A percentile compares a stretch with the other conserved stretches of the same genome.
phyloP scores from a whole-genome alignment of 164 flowering plant species.

The Tetrastigma voinierianum region DNA sequence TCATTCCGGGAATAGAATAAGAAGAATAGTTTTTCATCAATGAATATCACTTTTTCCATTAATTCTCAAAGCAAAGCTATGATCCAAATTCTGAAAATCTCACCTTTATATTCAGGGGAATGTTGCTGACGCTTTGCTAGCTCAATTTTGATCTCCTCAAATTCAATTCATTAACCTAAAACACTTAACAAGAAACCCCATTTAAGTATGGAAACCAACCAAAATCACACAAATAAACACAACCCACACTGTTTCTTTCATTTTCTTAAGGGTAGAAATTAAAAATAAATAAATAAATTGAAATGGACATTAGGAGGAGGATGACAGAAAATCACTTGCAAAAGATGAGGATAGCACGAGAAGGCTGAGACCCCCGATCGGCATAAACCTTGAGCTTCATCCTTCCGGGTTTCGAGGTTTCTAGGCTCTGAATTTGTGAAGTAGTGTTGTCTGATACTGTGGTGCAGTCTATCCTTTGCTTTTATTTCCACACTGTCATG shows the following conservation, averaged over 20 bases:
- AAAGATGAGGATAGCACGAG: conserved; percentile 79
- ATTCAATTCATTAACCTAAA: conserved; percentile 61
- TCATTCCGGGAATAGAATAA: too few species aligned
- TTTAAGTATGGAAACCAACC: background rate
- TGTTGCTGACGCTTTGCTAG: conserved; percentile 51
- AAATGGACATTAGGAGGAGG: background rate
- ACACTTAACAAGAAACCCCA: background rate
- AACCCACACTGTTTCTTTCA: background rate
- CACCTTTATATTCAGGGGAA: conserved; percentile 66
- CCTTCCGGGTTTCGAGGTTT: too few species aligned
- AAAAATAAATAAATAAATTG: background rate
- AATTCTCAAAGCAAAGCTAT: too few species aligned
- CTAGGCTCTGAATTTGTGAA: background rate
- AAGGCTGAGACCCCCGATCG: conserved; percentile 85
- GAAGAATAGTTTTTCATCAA: too few species aligned
- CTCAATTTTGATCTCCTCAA: conserved; percentile 66
- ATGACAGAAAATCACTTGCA: conserved; percentile 75
- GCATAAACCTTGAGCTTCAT: conserved; percentile 59
- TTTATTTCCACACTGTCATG: too few species aligned
- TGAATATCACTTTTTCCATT: too few species aligned
- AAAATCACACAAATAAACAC: background rate
- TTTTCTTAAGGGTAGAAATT: background rate
- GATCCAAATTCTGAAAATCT: too few species aligned
- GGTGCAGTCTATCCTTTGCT: too few species aligned
- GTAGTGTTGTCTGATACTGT: too few species aligned